Base-by-base conservation (phyloP, 306 rosid genomes). In the Glycyrrhiza uralensis region DNA sequence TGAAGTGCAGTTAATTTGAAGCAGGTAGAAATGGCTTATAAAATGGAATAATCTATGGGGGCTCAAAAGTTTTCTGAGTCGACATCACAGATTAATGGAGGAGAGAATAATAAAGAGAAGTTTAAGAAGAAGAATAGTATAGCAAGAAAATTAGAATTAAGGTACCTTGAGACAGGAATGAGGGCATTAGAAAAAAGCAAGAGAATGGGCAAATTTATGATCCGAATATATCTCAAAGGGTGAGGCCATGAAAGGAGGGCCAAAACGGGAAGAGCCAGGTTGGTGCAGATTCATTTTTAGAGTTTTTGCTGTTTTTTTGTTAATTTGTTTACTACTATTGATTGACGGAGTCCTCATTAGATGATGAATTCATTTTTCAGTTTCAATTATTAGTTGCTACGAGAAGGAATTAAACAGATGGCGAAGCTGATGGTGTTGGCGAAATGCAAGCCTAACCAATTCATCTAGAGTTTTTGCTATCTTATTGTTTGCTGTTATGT, bases 141-240 rank as follows among this genome's bases (percentile, higher is more conserved):
- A n/a, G n/a, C n/a, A n/a, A n/a, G n/a, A n/a, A n/a, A n/a, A n/a
- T n/a, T n/a, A n/a, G n/a, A n/a, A n/a, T n/a, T n/a, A n/a, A n/a
- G n/a, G n/a, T 80, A 88, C 92, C 92, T 80, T 69, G 36, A 13
- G 78, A 76, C 54, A 82, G 56, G 66, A 87, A 75, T 85, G 82
- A 47, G 76, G 62, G 79, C 54, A 32, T 41, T 14, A 22, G 58
- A 39, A 61, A 75, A 72, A 79, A 76, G 33, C 35, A 75, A 77
- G 63, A 70, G 41, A 51, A 20, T 68, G 61, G 0, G 56, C 36
- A 78, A 67, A 79, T 85, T 72, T 54, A 79, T 77, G 47, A 60
- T 14, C 87, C 87, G 68, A 77, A 62, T 71, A 59, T 85, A 63
- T 81, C 83, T 75, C 68, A 36, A 28, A 72, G 75, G 39, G 6